phyloP scores from a whole-genome alignment of 2,329 filamentous ascomycete genomes.

The Exophiala oligosperma region DNA sequence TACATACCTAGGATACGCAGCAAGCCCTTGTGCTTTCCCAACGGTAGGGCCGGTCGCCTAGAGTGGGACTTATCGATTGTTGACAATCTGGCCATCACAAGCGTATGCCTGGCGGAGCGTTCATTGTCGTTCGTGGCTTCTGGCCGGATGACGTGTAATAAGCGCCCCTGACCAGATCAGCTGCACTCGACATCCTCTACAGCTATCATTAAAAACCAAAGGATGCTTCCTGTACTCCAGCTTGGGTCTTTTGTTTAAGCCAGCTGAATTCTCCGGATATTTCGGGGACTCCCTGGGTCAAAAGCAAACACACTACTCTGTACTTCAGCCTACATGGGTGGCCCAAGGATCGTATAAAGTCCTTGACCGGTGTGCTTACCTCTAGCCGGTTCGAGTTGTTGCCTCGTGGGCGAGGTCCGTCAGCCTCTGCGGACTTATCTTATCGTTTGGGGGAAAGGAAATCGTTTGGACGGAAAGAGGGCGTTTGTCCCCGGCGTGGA shows the following conservation, averaged over 20 bases:
- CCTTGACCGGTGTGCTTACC: neutral
- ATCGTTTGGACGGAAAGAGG: neutral
- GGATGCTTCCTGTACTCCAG: neutral
- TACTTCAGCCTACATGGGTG: neutral
- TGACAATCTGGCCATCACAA: neutral
- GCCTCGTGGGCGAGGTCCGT: neutral
- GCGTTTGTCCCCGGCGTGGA: constrained; percentile 1
- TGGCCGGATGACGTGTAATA: constrained; percentile 14
- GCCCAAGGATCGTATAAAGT: neutral
- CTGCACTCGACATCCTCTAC: constrained; percentile 1
- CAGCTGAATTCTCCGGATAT: neutral
- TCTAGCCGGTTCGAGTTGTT: neutral
- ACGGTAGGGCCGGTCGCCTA: constrained; percentile 1
- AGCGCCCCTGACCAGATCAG: constrained; percentile 13
- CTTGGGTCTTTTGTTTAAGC: constrained; percentile 5
- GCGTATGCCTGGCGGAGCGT: neutral
- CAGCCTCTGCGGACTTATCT: neutral
- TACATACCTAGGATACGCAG: neutral
- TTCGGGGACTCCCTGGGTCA: neutral
- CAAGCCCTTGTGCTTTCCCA: neutral
- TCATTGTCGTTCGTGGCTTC: constrained; percentile 7
- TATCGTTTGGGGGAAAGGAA: neutral
- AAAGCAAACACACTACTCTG: neutral
- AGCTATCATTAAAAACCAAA: neutral
- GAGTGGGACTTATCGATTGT: neutral